These are phyloP conservation scores for Nematocida homosporus DNA, from an alignment of 371 early-diverging fungal species.

Conservation along the genomic window DNA sequence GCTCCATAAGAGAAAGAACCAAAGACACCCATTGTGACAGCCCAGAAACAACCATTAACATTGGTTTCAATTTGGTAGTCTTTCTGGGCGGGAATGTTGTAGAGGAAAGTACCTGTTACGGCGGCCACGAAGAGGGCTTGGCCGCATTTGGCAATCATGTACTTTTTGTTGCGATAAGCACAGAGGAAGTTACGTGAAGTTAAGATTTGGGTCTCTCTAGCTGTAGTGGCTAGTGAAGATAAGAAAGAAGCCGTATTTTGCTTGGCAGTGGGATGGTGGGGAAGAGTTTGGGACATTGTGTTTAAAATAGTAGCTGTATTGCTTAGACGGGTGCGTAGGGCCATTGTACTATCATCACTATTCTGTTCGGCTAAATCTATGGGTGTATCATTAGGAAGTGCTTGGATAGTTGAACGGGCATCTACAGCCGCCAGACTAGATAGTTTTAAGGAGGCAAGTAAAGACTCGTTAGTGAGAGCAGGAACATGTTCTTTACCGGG, in stretches of 20 bases:
- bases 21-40: conserved; percentile 46
- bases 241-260: neutral
- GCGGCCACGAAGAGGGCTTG: conserved; percentile 39
- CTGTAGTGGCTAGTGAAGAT: neutral
- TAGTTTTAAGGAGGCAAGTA: no score
- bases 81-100: conserved; percentile 42
- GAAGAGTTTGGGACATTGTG: no score
- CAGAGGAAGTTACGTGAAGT: conserved; percentile 40
- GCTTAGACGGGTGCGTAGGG: no score
- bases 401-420: neutral
- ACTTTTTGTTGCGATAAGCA: conserved; percentile 44
- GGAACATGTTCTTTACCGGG: neutral
- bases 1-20: conserved; percentile 55
- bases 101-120: conserved; percentile 51
- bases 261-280: neutral
- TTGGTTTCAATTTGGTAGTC: conserved; percentile 43
- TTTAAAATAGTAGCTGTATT: no score
- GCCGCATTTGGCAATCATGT: conserved; percentile 28
- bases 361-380: neutral
- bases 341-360: neutral
- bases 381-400: neutral
- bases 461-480: no score
- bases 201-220: conserved; percentile 21
- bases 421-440: no score
- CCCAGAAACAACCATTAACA: conserved; percentile 48